phyloP scores from a whole-genome alignment of 768 basidiomycete species.

The Leucosporidium yakuticum region DNA sequence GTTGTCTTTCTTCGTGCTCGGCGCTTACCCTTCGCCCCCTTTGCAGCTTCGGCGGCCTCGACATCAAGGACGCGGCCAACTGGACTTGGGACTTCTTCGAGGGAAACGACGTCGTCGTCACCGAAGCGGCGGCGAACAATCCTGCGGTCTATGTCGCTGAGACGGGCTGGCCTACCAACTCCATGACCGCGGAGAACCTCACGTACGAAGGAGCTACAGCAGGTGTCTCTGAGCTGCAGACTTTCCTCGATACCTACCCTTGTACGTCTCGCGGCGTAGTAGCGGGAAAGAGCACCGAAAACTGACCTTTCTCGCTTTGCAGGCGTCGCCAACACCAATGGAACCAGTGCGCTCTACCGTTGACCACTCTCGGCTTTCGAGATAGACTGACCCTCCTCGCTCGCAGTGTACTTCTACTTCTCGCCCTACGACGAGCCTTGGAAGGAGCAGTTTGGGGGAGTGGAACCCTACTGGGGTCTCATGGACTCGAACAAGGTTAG shows the following conservation, averaged over 20 bases:
- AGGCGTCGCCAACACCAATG: conserved; percentile 60
- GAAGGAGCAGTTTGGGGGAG: conserved; percentile 42
- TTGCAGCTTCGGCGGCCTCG: background rate
- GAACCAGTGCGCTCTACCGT: conserved; percentile 59
- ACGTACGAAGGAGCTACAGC: conserved; percentile 27
- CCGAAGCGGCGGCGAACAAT: conserved; percentile 54
- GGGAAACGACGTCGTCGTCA: conserved; percentile 46
- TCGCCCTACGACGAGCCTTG: conserved; percentile 48
- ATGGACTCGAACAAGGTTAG: conserved; percentile 54
- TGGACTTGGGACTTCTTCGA: conserved; percentile 83
- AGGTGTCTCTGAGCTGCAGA: conserved; percentile 47
- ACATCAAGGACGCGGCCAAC: conserved; percentile 52
- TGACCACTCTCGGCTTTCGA: no score
- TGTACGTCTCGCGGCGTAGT: conserved; percentile 52
- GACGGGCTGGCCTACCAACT: conserved; percentile 53
- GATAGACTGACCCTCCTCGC: no score
- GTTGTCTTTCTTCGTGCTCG: no score
- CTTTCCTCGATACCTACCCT: conserved; percentile 76
- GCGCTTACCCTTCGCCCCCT: no score
- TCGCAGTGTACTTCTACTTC: conserved; percentile 35
- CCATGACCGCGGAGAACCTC: conserved; percentile 36
- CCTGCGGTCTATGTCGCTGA: conserved; percentile 88
- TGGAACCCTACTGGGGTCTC: conserved; percentile 60
- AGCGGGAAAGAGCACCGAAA: no score
- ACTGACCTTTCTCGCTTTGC: no score